phyloP scores from a whole-genome alignment of 1,284 basidiomycete species.

The Cutaneotrichosporon daszewskae region DNA sequence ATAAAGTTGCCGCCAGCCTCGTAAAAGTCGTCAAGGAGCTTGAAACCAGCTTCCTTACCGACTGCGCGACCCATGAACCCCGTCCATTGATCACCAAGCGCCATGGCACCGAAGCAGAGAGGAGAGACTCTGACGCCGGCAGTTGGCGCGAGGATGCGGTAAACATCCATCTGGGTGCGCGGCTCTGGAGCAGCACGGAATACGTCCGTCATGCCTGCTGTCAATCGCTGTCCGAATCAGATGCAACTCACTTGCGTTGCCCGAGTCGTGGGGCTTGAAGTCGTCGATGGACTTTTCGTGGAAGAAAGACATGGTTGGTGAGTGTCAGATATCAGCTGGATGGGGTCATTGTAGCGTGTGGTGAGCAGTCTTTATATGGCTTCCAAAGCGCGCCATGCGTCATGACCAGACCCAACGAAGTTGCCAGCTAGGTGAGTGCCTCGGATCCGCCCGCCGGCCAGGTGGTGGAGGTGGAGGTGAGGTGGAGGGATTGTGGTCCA shows the following conservation, averaged over 20 bases:
- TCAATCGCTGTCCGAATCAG: neutral
- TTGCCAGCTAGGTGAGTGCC: too few species aligned
- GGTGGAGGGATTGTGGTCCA: too few species aligned
- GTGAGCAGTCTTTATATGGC: too few species aligned
- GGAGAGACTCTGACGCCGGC: constrained; percentile 51
- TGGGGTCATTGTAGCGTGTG: too few species aligned
- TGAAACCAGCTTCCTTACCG: constrained; percentile 23
- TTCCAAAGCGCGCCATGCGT: too few species aligned
- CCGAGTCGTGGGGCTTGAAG: neutral
- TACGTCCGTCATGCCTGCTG: neutral
- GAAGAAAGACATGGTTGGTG: neutral
- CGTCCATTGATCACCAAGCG: constrained; percentile 46
- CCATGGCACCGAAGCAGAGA: constrained; percentile 53
- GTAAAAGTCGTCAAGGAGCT: constrained; percentile 42
- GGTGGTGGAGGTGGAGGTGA: too few species aligned
- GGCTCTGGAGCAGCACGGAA: neutral
- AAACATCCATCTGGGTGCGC: neutral
- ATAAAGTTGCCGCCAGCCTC: constrained; percentile 44
- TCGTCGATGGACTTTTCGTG: neutral
- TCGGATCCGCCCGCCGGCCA: too few species aligned
- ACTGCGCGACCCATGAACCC: neutral
- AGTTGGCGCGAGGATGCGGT: constrained; percentile 11
- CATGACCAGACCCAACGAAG: too few species aligned
- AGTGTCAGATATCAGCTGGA: too few species aligned
- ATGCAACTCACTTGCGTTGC: neutral